Evolutionary conservation across 1,139 yeast genomes (phyloP), one percentile per base, ranked within the genome.

Genomic region (Geotrichum histeridarum): DNA sequence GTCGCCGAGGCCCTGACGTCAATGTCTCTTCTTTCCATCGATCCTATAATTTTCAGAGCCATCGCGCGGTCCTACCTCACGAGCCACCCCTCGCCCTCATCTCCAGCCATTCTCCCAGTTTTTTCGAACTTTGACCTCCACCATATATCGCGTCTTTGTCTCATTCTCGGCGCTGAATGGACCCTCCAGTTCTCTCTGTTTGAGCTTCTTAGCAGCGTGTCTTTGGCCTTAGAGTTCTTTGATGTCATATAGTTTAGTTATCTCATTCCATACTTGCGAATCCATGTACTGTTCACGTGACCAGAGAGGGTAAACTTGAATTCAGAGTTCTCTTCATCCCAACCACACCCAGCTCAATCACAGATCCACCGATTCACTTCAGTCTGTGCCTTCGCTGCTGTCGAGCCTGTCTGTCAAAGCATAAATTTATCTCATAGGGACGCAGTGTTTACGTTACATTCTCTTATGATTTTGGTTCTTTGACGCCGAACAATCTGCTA

Each of bases 281-380:
- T n/a, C n/a, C n/a, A 41, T 22, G 4, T 37, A 37, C 2, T 32
- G 37, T 43, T 22, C 48, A 45, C 48, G 42, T 45, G 48, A 45
- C 42, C 35, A 22, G 48, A 22, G 27, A 45, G 48, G 48, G 48
- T 45, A 33, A 45, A 35, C 27, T 42, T n/a, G 15, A 12, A 12
- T 27, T 27, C 42, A 39, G 11, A 8, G 11, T 31, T 35, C 42
- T 35, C 35, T 45, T 35, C 33, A 30, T 45, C 48, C 48, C 48
- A 45, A 45, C 41, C 48, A 45, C 37, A 45, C 32, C 5, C 48
- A 27, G 27, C 48, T n/a, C 41, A 8, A 33, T 35, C 46, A 45
- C 48, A 45, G 48, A 45, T 45, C 48, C 48, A 31, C 48, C 27
- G 42, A 14, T 14, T 38, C 17, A 9, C 9, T 11, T 17, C 11